Percentiles rank a stretch among this genome's conserved stretches.
phyloP scores from a whole-genome alignment of 768 basidiomycete species.

The Amylocystis lapponica region DNA sequence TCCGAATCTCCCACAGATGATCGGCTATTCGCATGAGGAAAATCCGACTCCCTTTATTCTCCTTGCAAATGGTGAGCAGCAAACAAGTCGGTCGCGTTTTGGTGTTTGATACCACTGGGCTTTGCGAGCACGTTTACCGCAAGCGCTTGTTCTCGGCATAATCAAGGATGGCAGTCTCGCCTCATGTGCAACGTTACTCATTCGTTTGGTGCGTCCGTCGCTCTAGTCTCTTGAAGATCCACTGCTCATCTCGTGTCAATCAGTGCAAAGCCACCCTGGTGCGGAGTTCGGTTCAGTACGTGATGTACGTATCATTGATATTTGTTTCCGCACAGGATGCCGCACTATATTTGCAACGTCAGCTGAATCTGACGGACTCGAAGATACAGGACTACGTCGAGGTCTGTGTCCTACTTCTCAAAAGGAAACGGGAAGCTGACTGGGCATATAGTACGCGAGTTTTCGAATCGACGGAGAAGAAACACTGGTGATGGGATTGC shows the following conservation, averaged over 20 bases:
- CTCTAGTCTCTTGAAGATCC: not conserved
- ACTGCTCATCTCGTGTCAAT: not conserved
- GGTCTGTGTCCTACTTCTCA: constrained; percentile 20
- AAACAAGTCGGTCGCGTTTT: not conserved
- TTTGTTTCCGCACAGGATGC: constrained; percentile 37
- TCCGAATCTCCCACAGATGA: constrained; percentile 48
- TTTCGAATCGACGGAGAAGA: constrained; percentile 35
- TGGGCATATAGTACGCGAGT: constrained; percentile 35
- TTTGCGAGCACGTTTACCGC: constrained; percentile 36
- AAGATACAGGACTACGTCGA: constrained; percentile 43
- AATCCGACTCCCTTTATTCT: constrained; percentile 45
- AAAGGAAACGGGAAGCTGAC: not conserved
- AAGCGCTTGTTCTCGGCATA: constrained; percentile 31
- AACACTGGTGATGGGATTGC: constrained; percentile 40
- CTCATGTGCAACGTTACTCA: constrained; percentile 29
- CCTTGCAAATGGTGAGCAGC: constrained; percentile 38
- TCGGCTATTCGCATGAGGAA: constrained; percentile 42
- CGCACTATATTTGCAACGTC: constrained; percentile 36
- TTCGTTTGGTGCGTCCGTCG: constrained; percentile 26
- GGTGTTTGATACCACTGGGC: not conserved
- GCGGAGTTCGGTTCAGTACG: too few species aligned
- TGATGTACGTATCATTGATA: not conserved
- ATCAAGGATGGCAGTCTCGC: constrained; percentile 33
- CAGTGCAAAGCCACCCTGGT: too few species aligned
- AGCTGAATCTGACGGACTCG: constrained; percentile 32